These are phyloP conservation scores for Aquilaria yunnanensis DNA, from an alignment of 345 rosid species.

Conservation along the genomic window DNA sequence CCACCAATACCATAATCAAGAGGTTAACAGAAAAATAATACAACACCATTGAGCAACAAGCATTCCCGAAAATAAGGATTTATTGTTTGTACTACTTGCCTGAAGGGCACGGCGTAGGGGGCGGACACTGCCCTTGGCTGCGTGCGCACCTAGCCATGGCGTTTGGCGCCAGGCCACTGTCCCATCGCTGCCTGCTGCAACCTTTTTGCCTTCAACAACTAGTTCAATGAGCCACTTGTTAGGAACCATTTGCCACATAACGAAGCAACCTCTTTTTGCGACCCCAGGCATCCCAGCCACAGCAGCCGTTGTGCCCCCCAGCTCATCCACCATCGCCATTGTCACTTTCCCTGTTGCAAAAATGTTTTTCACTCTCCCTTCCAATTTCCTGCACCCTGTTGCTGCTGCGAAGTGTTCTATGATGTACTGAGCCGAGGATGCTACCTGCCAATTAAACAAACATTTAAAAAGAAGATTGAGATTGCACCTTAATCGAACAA, in stretches of 20 bases:
- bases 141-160: constrained; percentile 83
- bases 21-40: constrained; percentile 3
- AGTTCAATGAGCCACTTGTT: constrained; percentile 89
- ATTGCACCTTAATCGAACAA: constrained; percentile 55
- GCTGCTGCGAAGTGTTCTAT: constrained; percentile 94
- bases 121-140: constrained; percentile 81
- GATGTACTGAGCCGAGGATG: constrained; percentile 92
- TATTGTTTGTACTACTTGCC: constrained; percentile 34
- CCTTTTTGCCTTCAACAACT: constrained; percentile 68
- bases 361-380: constrained; percentile 59
- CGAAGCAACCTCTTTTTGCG: constrained; percentile 82
- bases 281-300: constrained; percentile 26
- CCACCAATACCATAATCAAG: constrained; percentile 6
- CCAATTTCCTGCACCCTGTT: constrained; percentile 79
- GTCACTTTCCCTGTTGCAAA: constrained; percentile 78
- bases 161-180: constrained; percentile 89
- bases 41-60: constrained; percentile 2
- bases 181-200: constrained; percentile 87
- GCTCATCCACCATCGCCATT: constrained; percentile 75
- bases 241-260: constrained; percentile 98
- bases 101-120: constrained; percentile 92
- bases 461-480: constrained; percentile 20
- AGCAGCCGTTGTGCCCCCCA: constrained; percentile 31
- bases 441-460: constrained; percentile 41
- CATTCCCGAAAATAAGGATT: not conserved